Base-by-base conservation (phyloP, 2,329 filamentous ascomycete species). In the Nothophaeocryptopus gaeumannii region DNA sequence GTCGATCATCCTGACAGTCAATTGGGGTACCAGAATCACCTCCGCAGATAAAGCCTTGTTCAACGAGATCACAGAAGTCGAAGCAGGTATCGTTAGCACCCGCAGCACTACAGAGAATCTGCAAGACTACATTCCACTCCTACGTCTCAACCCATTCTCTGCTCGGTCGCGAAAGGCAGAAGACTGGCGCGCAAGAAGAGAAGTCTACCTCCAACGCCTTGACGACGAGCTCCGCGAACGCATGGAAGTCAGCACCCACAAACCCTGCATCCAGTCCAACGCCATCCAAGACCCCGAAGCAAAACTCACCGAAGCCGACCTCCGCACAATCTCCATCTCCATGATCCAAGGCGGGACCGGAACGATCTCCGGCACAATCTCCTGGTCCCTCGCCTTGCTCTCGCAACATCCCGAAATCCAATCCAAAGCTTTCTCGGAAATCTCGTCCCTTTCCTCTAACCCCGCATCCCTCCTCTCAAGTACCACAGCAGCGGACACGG, bases 331-430 rank as follows among this genome's bases (percentile, higher is more conserved):
- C 58, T 83, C 80, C 52, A 66, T 86, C 53, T 85, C 83, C 1
- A 86, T 86, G 83, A 69, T 86, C 3, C 83, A 80, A 0, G 83
- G 83, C 1, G 83, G 83, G 0, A 70, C 86, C 2, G 83, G 86
- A 54, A 86, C 83, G 0, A 76, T 86, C 34, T 84, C 82, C 1
- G 85, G 82, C 0, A 72, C 83, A 4, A 77, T 85, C 1, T 79
- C 82, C 2, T 86, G 83, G 83, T 82, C 79, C 58, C 74, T 85
- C 41, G 80, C 77, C 0, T 70, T 83, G 29, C 68, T 86, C 4
- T 76, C 81, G 0, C 75, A 80, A 39, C 74, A 80, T 20, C 78
- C 77, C 0, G 82, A 85, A 47, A 75, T 86, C 5, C 83, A 86
- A 56, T 71, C 79, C 3, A 83, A 78, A 60, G 83, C 82, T 0